A percentile compares a stretch with the other conserved stretches of the same genome.
Evolutionary conservation across 1,284 basidiomycete genomes (phyloP).

Genomic region (Ceratobasidium sp.): DNA sequence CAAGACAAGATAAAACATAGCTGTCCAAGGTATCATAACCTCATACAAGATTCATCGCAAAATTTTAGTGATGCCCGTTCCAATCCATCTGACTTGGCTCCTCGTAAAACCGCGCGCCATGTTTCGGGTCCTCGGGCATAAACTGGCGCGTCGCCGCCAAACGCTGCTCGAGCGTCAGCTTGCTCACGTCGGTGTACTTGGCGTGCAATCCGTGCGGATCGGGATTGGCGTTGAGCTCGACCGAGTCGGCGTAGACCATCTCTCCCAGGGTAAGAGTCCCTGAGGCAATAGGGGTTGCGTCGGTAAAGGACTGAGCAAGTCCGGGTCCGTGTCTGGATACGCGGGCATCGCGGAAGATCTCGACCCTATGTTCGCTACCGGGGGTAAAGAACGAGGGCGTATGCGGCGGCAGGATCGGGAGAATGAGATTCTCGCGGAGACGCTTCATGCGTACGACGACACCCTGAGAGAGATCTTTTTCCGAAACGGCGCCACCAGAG

Average conservation of each 20-base stretch:
- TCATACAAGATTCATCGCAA: too few relatives aligned
- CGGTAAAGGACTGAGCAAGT: background rate
- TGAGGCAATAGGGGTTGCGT: background rate
- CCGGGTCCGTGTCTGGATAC: slow-evolving; percentile 5
- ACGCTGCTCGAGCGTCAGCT: slow-evolving; percentile 6
- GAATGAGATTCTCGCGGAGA: slow-evolving; percentile 1
- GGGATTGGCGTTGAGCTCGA: slow-evolving; percentile 12
- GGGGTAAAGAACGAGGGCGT: slow-evolving; percentile 12
- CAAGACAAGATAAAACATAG: too few relatives aligned
- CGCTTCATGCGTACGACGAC: slow-evolving; percentile 12
- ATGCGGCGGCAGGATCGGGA: slow-evolving; percentile 6
- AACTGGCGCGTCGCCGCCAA: slow-evolving; percentile 1
- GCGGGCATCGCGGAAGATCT: slow-evolving; percentile 7
- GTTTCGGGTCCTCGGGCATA: background rate
- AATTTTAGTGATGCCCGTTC: too few relatives aligned
- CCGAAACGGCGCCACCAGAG: background rate
- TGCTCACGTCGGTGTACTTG: background rate
- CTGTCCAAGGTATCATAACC: too few relatives aligned
- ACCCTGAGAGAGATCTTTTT: slow-evolving; percentile 8
- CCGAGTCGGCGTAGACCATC: slow-evolving; percentile 1
- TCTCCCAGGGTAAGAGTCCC: background rate
- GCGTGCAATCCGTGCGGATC: background rate
- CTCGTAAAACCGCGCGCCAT: background rate
- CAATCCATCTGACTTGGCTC: too few relatives aligned
- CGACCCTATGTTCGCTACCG: background rate